Base-by-base conservation (phyloP, 306 rosid species). In the Corylus avellana region DNA sequence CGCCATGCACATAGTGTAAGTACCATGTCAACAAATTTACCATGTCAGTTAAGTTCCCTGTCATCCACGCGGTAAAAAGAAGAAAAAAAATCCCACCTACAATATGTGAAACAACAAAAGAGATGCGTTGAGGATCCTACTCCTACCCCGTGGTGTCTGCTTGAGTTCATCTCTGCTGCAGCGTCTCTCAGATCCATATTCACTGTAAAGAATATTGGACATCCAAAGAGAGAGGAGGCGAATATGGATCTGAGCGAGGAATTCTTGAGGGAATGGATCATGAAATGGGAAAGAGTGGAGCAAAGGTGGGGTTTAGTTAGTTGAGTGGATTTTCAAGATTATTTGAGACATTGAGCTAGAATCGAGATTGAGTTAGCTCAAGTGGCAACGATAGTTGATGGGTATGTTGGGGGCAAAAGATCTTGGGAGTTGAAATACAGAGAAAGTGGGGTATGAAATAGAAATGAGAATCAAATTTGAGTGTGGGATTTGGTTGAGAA, bases 131-230 rank as follows among this genome's bases (percentile, higher is more conserved):
- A 42, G 8, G 46, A 42, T 42, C 46, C 46, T 42, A 42, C 46
- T 7, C 46, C 46, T 42, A 42, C 46, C 46, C 8, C 7, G 46
- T 42, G 46, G 8, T 42, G 46, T 42, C 46, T 42, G 46, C 46
- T n/a, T 42, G 8, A 42, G 46, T 42, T 42, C 46, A 42, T 42
- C 46, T 42, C 7, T 42, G 46, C 46, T 42, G 46, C 7, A 42
- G 46, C 8, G 46, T 42, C 46, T 42, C 46, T 87, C 85, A 73
- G 92, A 86, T 90, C 87, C 90, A 90, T 90, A 79, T 75, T 80
- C 82, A 61, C 79, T 71, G 42, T 59, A 87, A 4, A 53, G 29
- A 66, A 71, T 74, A 69, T 87, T 89, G 66, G 85, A 87, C 98
- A 94, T 89, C 71, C 55, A 13, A 49, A 48, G 72, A 75, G 72